Conservation (phyloP, 106 monocot genomes). For the Acanthochlamys bracteata region DNA sequence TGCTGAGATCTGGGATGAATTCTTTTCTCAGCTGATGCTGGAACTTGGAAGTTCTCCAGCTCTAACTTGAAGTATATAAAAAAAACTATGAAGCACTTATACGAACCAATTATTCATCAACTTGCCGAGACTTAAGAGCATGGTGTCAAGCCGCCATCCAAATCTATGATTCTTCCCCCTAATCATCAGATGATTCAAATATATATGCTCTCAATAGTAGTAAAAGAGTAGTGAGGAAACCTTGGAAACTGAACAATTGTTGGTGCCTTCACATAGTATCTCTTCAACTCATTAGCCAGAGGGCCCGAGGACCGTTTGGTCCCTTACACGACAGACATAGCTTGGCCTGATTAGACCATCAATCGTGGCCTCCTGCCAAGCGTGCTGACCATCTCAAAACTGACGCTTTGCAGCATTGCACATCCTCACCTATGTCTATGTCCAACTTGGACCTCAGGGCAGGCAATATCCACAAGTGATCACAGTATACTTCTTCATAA, state of each 20-base stretch:
- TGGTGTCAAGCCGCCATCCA: too few species aligned
- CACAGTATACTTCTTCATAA: slow-evolving; percentile 64
- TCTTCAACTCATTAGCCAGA: slow-evolving; percentile 57
- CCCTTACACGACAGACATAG: slow-evolving; percentile 60
- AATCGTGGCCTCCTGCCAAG: slow-evolving; percentile 75
- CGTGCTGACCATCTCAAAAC: slow-evolving; percentile 56
- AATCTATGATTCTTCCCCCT: too few species aligned
- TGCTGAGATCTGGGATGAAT: too few species aligned
- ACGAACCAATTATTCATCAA: too few species aligned
- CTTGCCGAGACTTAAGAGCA: too few species aligned
- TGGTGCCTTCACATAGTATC: slow-evolving; percentile 74
- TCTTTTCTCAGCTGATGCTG: too few species aligned
- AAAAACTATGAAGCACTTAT: too few species aligned
- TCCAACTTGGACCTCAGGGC: slow-evolving; percentile 76
- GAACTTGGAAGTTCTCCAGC: too few species aligned
- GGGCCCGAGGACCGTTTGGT: slow-evolving; percentile 17
- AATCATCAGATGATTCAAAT: too few species aligned
- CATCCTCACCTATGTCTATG: slow-evolving; percentile 79
- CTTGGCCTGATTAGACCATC: slow-evolving; percentile 58
- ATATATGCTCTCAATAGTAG: too few species aligned
- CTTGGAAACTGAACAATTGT: slow-evolving; percentile 41
- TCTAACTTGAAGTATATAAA: too few species aligned
- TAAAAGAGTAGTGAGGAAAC: too few species aligned
- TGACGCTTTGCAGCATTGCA: slow-evolving; percentile 67
- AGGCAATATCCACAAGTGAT: slow-evolving; percentile 81